Percentiles rank a stretch among this genome's conserved stretches.
Evolutionary conservation across 2,329 filamentous ascomycete genomes (phyloP).

Genomic region (Teratosphaeriaceae sp.): DNA sequence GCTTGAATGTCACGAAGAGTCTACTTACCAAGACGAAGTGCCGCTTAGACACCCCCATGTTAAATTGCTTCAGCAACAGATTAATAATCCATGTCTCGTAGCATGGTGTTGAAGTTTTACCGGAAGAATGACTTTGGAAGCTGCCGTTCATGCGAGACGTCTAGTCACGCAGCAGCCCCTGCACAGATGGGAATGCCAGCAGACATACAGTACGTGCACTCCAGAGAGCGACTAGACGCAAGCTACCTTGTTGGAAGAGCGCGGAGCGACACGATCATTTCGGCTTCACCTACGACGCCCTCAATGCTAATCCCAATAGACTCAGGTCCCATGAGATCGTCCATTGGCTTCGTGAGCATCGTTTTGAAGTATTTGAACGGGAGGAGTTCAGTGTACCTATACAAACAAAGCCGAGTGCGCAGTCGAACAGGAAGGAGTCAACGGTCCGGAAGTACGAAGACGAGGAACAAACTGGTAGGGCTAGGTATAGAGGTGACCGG

Average conservation of each 20-base stretch:
- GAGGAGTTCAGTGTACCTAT: not conserved
- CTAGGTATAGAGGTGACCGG: not conserved
- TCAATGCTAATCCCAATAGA: not conserved
- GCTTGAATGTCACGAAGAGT: too few species aligned
- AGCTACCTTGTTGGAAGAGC: not conserved
- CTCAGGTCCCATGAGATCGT: not conserved
- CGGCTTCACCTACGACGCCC: not conserved
- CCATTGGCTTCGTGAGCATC: not conserved
- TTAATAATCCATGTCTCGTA: too few species aligned
- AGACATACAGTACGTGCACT: not conserved
- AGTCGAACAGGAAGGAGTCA: not conserved
- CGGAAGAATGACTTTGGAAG: too few species aligned
- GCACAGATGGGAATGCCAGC: not conserved
- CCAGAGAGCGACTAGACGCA: not conserved
- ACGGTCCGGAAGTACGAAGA: not conserved
- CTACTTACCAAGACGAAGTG: too few species aligned
- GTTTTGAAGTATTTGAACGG: not conserved
- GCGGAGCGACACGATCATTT: not conserved
- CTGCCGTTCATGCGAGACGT: not conserved
- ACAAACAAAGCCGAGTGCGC: not conserved
- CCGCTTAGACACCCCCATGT: too few species aligned
- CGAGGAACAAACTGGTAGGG: not conserved
- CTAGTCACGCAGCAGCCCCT: not conserved
- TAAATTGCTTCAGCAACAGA: too few species aligned
- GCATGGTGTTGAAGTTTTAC: too few species aligned